Conservation (phyloP, 2,329 filamentous ascomycete species). For the Grosmannia huntii region DNA sequence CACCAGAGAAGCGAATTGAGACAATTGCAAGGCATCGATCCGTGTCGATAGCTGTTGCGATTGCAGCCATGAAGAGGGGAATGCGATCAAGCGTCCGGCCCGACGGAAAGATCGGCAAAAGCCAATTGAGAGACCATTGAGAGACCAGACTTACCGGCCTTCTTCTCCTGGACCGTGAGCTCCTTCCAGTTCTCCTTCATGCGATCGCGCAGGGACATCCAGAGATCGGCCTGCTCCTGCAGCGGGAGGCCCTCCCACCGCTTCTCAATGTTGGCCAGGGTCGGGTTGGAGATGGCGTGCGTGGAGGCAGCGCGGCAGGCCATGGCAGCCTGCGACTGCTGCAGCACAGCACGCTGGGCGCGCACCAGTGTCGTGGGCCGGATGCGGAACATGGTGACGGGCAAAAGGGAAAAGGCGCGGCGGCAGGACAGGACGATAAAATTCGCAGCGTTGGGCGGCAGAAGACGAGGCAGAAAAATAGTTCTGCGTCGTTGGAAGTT, state of each 20-base stretch:
- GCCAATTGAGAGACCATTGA: neutral
- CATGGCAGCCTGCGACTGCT: conserved; percentile 27
- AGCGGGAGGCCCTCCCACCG: conserved; percentile 96
- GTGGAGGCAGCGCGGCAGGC: conserved; percentile 48
- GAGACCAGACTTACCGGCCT: conserved; percentile 65
- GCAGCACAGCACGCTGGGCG: conserved; percentile 15
- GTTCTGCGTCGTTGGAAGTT: neutral
- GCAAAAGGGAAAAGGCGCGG: conserved; percentile 1
- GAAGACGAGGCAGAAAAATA: neutral
- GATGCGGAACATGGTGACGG: conserved; percentile 40
- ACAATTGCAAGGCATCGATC: neutral
- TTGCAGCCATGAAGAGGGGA: neutral
- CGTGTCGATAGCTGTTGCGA: neutral
- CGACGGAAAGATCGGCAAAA: neutral
- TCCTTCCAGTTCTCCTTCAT: conserved; percentile 98
- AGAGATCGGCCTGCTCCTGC: conserved; percentile 97
- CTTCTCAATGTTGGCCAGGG: conserved; percentile 96
- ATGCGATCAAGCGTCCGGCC: neutral
- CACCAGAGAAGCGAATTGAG: neutral
- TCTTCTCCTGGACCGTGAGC: conserved; percentile 94
- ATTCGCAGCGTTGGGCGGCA: neutral
- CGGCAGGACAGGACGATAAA: neutral
- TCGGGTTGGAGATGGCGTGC: conserved; percentile 96
- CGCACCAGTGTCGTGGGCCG: conserved; percentile 40
- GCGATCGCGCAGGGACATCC: conserved; percentile 95